Percentiles rank a stretch among this genome's conserved stretches.
phyloP scores from a whole-genome alignment of 805 yeast genomes.

The Lipomyces kockii region DNA sequence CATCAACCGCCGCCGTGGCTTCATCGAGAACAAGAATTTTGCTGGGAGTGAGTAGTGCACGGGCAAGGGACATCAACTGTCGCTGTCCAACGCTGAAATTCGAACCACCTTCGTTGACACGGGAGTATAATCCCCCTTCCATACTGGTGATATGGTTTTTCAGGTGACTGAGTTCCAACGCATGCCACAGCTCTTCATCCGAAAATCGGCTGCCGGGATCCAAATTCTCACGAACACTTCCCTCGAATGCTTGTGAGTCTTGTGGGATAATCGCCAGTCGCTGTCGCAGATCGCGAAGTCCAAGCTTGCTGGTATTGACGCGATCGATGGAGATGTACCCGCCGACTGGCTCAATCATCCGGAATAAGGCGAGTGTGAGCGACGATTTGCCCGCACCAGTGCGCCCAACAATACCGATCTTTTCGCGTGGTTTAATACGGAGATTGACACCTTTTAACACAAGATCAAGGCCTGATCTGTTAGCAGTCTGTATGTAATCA shows the following conservation, averaged over 20 bases:
- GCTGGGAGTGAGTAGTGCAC: conserved; percentile 77
- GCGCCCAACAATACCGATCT: conserved; percentile 93
- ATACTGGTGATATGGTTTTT: conserved; percentile 62
- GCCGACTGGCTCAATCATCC: conserved; percentile 76
- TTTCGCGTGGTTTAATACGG: conserved; percentile 70
- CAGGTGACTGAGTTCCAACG: conserved; percentile 76
- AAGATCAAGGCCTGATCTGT: conserved; percentile 58
- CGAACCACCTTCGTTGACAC: conserved; percentile 73
- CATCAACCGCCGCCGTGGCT: conserved; percentile 89
- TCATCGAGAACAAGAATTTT: conserved; percentile 81
- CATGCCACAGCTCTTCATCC: conserved; percentile 82
- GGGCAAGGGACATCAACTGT: conserved; percentile 79
- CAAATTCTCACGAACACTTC: conserved; percentile 79
- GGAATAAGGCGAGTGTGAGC: conserved; percentile 77
- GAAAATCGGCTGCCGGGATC: conserved; percentile 74
- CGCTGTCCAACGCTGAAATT: conserved; percentile 87
- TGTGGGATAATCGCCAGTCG: conserved; percentile 86
- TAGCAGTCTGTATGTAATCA: neutral
- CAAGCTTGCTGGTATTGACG: conserved; percentile 65
- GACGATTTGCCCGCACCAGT: conserved; percentile 97
- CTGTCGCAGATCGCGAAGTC: conserved; percentile 76
- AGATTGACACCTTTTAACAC: conserved; percentile 72
- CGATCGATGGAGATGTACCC: conserved; percentile 76
- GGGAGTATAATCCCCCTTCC: conserved; percentile 60
- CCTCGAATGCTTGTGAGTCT: conserved; percentile 90